A percentile compares a stretch with the other conserved stretches of the same genome.
Evolutionary conservation across 2,329 filamentous ascomycete genomes (phyloP).

Genomic region (Epichloe hybrida): DNA sequence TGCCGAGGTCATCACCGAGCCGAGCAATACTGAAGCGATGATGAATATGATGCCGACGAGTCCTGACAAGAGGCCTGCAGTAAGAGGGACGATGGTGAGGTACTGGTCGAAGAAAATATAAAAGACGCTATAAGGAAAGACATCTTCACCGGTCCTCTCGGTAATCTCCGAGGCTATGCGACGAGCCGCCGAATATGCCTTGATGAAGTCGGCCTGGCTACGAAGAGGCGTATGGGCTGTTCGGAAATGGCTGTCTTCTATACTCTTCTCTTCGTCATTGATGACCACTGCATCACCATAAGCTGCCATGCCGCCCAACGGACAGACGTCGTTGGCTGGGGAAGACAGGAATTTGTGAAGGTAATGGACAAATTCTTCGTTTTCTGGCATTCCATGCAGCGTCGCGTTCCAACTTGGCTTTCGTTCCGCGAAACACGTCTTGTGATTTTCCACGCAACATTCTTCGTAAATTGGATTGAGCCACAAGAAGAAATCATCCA

Average conservation of each 20-base stretch:
- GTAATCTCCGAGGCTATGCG: slow-evolving; percentile 72
- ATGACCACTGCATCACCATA: slow-evolving; percentile 78
- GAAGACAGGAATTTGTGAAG: slow-evolving; percentile 69
- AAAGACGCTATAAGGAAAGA: slow-evolving; percentile 95
- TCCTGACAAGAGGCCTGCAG: slow-evolving; percentile 64
- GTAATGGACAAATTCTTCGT: slow-evolving; percentile 80
- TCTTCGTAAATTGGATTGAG: slow-evolving; percentile 69
- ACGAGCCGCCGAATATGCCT: slow-evolving; percentile 75
- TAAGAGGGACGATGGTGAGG: slow-evolving; percentile 66
- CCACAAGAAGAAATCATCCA: slow-evolving; percentile 95
- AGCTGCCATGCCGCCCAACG: slow-evolving; percentile 74
- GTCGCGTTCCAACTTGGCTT: slow-evolving; percentile 80
- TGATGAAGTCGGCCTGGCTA: slow-evolving; percentile 85
- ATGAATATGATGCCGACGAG: slow-evolving; percentile 77
- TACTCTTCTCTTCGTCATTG: slow-evolving; percentile 49
- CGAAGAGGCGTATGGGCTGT: slow-evolving; percentile 77
- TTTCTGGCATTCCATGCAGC: slow-evolving; percentile 81
- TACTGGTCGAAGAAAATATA: slow-evolving; percentile 99
- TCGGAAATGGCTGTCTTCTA: slow-evolving; percentile 81
- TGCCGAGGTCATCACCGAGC: slow-evolving; percentile 66
- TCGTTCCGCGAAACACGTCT: slow-evolving; percentile 67
- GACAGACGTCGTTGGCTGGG: slow-evolving; percentile 71
- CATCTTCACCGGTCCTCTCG: slow-evolving; percentile 56
- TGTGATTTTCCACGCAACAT: slow-evolving; percentile 56
- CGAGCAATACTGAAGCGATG: slow-evolving; percentile 67